Evolutionary conservation across 2,329 filamentous ascomycete genomes (phyloP).

Genomic region (Claviceps capensis): DNA sequence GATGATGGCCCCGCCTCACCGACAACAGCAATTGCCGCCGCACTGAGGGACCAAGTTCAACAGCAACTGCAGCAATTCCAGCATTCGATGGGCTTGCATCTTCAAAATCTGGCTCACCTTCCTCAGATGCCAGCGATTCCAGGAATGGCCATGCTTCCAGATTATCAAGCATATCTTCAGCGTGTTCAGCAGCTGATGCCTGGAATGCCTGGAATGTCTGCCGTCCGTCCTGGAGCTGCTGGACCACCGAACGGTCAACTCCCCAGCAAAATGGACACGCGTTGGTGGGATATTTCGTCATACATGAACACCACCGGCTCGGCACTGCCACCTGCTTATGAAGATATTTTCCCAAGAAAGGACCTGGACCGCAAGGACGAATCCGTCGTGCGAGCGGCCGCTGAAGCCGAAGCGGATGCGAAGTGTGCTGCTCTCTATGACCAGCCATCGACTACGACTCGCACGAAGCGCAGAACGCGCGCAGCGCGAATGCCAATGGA

Average conservation of each 20-base stretch:
- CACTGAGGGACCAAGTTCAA: conserved; percentile 59
- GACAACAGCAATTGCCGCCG: conserved; percentile 48
- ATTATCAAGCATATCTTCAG: conserved; percentile 56
- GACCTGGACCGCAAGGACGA: conserved; percentile 42
- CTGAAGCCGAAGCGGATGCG: conserved; percentile 43
- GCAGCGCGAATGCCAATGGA: conserved; percentile 16
- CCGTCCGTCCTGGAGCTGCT: conserved; percentile 36
- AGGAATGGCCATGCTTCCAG: conserved; percentile 50
- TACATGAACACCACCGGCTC: conserved; percentile 30
- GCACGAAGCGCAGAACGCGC: conserved; percentile 6
- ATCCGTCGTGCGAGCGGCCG: conserved; percentile 42
- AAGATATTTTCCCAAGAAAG: conserved; percentile 57
- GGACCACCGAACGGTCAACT: conserved; percentile 28
- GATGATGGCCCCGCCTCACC: conserved; percentile 34
- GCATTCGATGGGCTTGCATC: conserved; percentile 51
- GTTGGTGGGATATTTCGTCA: conserved; percentile 57
- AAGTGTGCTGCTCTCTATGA: conserved; percentile 44
- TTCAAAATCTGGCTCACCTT: conserved; percentile 42
- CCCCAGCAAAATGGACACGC: conserved; percentile 32
- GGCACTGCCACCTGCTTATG: conserved; percentile 57
- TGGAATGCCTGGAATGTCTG: conserved; percentile 45
- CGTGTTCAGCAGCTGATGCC: conserved; percentile 61
- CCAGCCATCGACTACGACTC: conserved; percentile 15
- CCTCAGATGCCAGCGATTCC: conserved; percentile 40
- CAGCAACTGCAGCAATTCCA: conserved; percentile 67